A percentile compares a stretch with the other conserved stretches of the same genome.
Conservation (phyloP, 176 grass and related monocot genomes). For the Aegilops longissima region DNA sequence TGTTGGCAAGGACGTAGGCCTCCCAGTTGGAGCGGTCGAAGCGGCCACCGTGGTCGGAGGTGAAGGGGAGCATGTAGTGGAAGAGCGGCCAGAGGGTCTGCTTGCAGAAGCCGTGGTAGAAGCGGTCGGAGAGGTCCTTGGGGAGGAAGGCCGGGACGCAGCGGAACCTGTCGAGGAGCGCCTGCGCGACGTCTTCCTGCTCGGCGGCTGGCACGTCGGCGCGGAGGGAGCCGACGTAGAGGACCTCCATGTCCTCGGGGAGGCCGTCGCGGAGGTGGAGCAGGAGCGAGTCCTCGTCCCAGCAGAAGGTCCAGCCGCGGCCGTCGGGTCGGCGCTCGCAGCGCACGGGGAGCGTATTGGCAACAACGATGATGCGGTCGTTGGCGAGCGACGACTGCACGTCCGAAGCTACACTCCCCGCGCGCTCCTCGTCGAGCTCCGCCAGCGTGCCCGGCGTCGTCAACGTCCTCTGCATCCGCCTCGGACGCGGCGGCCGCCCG, state of each 20-base stretch:
- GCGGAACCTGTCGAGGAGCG: conserved; percentile 64
- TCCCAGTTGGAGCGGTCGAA: conserved; percentile 75
- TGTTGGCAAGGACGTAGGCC: conserved; percentile 63
- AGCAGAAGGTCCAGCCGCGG: conserved; percentile 53
- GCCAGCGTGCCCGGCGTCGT: conserved; percentile 49
- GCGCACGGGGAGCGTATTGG: conserved; percentile 62
- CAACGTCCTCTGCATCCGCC: conserved; percentile 54
- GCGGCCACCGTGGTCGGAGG: conserved; percentile 43
- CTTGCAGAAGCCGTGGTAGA: conserved; percentile 83
- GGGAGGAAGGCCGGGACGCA: conserved; percentile 75
- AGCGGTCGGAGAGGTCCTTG: conserved; percentile 45
- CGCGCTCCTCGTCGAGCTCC: conserved; percentile 58
- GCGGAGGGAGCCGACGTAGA: conserved; percentile 71
- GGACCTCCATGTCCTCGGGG: conserved; percentile 76
- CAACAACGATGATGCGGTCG: conserved; percentile 68
- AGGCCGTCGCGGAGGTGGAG: conserved; percentile 70
- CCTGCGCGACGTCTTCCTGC: conserved; percentile 67
- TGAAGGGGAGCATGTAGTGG: conserved; percentile 69
- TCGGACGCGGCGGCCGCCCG: conserved; percentile 25
- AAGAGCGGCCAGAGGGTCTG: conserved; percentile 66
- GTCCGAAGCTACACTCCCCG: conserved; percentile 61
- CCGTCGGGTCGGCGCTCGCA: conserved; percentile 48
- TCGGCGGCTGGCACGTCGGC: conserved; percentile 53
- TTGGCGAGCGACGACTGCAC: conserved; percentile 48
- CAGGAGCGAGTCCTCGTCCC: conserved; percentile 79